Evolutionary conservation across 1,139 yeast species (phyloP), one percentile per base, ranked within the genome.

Genomic region (Meyerozyma smithsonii): DNA sequence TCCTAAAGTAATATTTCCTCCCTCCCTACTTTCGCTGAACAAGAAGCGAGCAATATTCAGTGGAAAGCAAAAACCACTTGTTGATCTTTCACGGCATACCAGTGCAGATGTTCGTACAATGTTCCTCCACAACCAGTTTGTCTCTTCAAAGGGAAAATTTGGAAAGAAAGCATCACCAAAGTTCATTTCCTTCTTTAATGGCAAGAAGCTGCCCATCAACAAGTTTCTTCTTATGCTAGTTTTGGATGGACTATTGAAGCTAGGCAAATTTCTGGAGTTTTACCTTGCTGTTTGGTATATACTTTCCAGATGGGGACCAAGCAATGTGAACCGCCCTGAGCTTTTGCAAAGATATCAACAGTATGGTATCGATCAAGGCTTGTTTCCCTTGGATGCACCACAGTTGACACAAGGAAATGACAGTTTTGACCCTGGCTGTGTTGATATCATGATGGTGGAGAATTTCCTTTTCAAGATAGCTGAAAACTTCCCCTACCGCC

Each of bases 231-330:
- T 69, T 32, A 58, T 57, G 43, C 52, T 54, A 18, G 51, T 55
- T 1, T 50, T 70, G 28, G 72, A 69, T 40, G 62, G 62, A 2
- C 51, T 71, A 20, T 38, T 57, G 16, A 55, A 57, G 19, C 44
- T 69, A 39, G 74, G 73, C 8, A 57, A 54, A 38, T 52, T 58
- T 16, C 48, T 52, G 11, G 70, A 66, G 39, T 65, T 64, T 39
- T 46, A 61, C 18, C 43, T 52, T 34, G 55, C 59, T 3, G 47
- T 61, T 20, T 66, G 68, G 69, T 59, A 56, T 14, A 32, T 32
- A 10, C 35, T 18, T 16, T 19, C 35, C 4, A 30, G 16, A n/a
- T 30, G 34, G 34, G 34, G 34, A 10, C 4, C 21, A 17, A 18
- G 15, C 3, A n/a, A 4, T 8, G 15, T 30, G n/a, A 21, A 30